Evolutionary conservation across 495 filamentous ascomycete genomes (phyloP).

Genomic region (Elaphomyces granulatus): DNA sequence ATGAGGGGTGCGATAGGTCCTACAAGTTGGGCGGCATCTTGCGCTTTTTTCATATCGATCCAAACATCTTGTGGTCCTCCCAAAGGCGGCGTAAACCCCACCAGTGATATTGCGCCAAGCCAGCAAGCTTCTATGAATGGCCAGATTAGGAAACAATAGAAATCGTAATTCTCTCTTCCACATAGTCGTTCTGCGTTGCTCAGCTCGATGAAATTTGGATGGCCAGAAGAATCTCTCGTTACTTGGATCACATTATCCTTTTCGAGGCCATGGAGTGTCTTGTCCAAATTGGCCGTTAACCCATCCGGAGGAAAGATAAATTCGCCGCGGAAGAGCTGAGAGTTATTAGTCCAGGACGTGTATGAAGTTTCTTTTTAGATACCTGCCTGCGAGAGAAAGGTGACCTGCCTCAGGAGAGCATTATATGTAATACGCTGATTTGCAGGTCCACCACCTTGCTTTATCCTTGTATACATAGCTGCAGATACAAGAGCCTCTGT

Average conservation of each 20-base stretch:
- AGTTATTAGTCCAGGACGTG: slow-evolving; percentile 15
- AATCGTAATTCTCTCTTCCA: slow-evolving; percentile 89
- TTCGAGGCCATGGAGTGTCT: slow-evolving; percentile 62
- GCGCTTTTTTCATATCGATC: slow-evolving; percentile 63
- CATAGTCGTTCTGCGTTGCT: slow-evolving; percentile 55
- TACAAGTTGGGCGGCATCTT: slow-evolving; percentile 72
- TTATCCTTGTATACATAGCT: slow-evolving; percentile 78
- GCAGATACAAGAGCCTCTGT: slow-evolving; percentile 78
- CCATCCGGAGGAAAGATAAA: slow-evolving; percentile 93
- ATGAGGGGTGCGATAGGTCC: slow-evolving; percentile 9
- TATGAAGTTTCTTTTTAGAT: background rate
- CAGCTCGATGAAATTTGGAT: slow-evolving; percentile 54
- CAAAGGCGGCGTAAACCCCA: slow-evolving; percentile 66
- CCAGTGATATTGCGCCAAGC: slow-evolving; percentile 75
- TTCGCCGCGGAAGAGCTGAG: slow-evolving; percentile 79
- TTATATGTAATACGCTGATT: slow-evolving; percentile 64
- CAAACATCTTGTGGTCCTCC: slow-evolving; percentile 48
- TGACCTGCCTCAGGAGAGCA: slow-evolving; percentile 58
- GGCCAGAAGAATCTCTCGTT: slow-evolving; percentile 38
- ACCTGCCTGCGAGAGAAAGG: slow-evolving; percentile 64
- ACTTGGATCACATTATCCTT: slow-evolving; percentile 65
- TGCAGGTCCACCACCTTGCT: slow-evolving; percentile 69
- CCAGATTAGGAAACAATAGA: slow-evolving; percentile 97
- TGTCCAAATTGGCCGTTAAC: slow-evolving; percentile 60
- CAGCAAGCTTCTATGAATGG: slow-evolving; percentile 89